Evolutionary conservation across 805 yeast species (phyloP).

Genomic region (Metschnikowia kunwiensis): DNA sequence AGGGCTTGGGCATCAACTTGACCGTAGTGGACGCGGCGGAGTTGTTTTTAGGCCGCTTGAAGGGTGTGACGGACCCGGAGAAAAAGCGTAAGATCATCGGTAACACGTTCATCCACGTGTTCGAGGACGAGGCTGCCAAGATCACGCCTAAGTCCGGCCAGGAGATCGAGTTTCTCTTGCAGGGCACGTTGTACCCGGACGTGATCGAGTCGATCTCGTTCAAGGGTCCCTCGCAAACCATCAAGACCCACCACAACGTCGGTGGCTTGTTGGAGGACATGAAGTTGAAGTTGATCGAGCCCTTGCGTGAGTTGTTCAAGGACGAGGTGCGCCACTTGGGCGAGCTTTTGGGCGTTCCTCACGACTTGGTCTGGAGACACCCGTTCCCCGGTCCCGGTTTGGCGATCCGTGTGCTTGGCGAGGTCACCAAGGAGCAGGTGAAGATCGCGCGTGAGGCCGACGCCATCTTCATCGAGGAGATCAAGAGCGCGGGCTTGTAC

Average conservation of each 20-base stretch:
- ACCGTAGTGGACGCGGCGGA: slow-evolving; percentile 94
- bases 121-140: slow-evolving; percentile 91
- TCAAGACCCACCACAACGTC: slow-evolving; percentile 98
- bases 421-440: slow-evolving; percentile 89
- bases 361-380: slow-evolving; percentile 98
- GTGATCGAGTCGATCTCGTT: slow-evolving; percentile 97
- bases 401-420: slow-evolving; percentile 97
- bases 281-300: slow-evolving; percentile 98
- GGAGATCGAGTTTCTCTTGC: slow-evolving; percentile 88
- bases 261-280: slow-evolving; percentile 97
- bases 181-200: slow-evolving; percentile 97
- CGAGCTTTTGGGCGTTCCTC: slow-evolving; percentile 90
- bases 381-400: slow-evolving; percentile 99
- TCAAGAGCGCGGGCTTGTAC: slow-evolving; percentile 88
- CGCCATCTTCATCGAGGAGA: slow-evolving; percentile 92
- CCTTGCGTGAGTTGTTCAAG: slow-evolving; percentile 96
- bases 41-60: slow-evolving; percentile 77
- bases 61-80: slow-evolving; percentile 97
- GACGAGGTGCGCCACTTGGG: slow-evolving; percentile 98
- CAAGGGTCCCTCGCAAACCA: slow-evolving; percentile 99
- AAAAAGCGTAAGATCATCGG: slow-evolving; percentile 98
- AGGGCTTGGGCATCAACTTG: slow-evolving; percentile 91
- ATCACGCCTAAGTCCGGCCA: slow-evolving; percentile 87
- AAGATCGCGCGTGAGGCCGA: slow-evolving; percentile 98
- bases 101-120: slow-evolving; percentile 94